These are phyloP conservation scores for Chrysanthemum seticuspe DNA, from an alignment of 129 eudicot species.

Conservation along the genomic window DNA sequence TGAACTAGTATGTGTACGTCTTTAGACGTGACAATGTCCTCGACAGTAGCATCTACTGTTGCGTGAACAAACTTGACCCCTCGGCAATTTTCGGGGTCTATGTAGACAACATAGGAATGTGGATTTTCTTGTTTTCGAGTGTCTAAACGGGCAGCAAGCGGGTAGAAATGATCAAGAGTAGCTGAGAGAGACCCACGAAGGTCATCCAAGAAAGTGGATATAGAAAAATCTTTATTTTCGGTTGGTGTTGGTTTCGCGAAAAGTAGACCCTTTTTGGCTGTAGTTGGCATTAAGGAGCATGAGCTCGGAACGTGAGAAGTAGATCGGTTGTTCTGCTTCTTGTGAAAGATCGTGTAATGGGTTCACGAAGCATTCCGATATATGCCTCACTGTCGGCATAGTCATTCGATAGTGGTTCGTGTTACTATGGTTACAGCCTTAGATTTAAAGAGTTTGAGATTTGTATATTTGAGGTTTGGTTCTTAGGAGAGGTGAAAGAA, in stretches of 20 bases:
- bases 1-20: constrained; percentile 22
- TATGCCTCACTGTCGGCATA: background rate
- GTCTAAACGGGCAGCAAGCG: constrained; percentile 43
- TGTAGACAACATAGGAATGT: background rate
- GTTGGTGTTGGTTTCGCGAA: constrained; percentile 10
- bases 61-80: constrained; percentile 30
- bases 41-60: background rate
- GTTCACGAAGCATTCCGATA: constrained; percentile 3
- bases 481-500: no score
- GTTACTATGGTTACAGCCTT: background rate
- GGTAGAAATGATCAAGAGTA: constrained; percentile 35
- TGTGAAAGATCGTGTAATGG: background rate
- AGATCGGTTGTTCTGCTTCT: background rate
- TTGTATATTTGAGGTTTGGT: no score
- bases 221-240: background rate
- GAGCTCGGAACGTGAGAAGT: constrained; percentile 21
- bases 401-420: background rate
- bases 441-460: no score
- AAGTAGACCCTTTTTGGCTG: constrained; percentile 30
- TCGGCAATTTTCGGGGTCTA: background rate
- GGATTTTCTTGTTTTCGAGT: constrained; percentile 25
- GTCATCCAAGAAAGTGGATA: constrained; percentile 18
- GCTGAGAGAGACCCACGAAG: constrained; percentile 30
- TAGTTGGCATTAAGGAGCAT: background rate
- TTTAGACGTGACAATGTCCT: constrained; percentile 21